Base-by-base conservation (phyloP, 2,329 filamentous ascomycete species). In the Cercospora sesami region DNA sequence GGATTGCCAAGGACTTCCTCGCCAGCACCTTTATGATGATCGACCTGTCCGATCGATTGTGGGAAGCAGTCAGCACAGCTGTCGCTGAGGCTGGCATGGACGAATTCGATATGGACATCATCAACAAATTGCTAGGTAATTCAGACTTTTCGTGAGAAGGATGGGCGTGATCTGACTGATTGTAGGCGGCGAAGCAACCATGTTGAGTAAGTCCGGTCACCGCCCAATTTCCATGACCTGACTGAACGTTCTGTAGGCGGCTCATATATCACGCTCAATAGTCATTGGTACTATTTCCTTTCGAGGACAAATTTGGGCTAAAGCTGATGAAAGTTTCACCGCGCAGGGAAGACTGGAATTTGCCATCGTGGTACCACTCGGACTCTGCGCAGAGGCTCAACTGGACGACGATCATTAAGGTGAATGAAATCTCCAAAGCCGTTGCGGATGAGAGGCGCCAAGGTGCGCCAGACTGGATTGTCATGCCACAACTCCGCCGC, bases 81-180 rank as follows among this genome's bases (percentile, higher is more conserved):
- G 42, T 77, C 4, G 57, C 67, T 16, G 67, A 58, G 6, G 64
- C 75, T 14, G 66, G 55, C 6, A 39, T 60, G 12, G 51, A 73
- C 53, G 69, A 72, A 14, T 78, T 77, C 60, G 76, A 78, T 53
- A 77, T 78, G 75, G 75, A 77, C 55, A 58, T 78, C 5, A 66
- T 75, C 51, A 78, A 78, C 60, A 66, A 74, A 21, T 33, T 77
- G 39, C 69, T 78, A 10, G 67, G 67, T 69, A 30, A 9, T 18
- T 6, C 30, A 26, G 63, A 48, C 10, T 1, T 2, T 33, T 6
- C 12, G n/a, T 14, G 23, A 8, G 10, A 14, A 18, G 26, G 5
- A 26, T 4, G 5, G 16, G 18, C 6, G 53, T 16, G 7, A 28
- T 30, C 39, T 64, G 61, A 60, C 61, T 16, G 10, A n/a, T 57